Evolutionary conservation across 192 early-diverging fungal genomes (phyloP).

Genomic region (Rhizoclosmatium globosum): DNA sequence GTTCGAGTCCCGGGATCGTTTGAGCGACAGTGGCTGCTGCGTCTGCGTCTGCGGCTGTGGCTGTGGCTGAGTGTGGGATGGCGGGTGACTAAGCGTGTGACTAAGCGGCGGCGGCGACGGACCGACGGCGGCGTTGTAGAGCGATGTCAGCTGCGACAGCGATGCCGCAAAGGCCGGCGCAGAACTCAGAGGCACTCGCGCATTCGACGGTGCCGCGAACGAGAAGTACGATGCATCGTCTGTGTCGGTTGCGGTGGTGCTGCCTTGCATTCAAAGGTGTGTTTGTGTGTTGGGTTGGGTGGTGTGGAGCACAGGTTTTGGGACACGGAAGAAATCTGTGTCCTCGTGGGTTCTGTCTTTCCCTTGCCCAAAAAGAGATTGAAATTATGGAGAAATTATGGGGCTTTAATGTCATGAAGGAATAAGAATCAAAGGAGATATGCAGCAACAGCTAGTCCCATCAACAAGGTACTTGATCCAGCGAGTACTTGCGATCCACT

Average conservation of each 20-base stretch:
- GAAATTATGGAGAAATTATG: no score
- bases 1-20: not conserved
- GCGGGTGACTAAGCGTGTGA: not conserved
- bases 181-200: not conserved
- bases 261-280: no score
- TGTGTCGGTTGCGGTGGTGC: no score
- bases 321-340: no score
- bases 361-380: no score
- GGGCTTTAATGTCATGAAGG: no score
- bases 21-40: slow-evolving; percentile 1
- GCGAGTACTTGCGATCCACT: not conserved
- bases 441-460: not conserved
- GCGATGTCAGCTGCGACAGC: not conserved
- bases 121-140: not conserved
- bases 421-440: not conserved
- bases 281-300: no score
- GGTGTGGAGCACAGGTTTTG: no score
- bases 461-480: not conserved
- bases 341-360: no score
- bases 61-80: not conserved
- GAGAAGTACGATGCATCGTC: no score
- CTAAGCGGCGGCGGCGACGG: slow-evolving; percentile 3
- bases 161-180: not conserved
- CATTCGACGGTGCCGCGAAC: no score
- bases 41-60: not conserved